Evolutionary conservation across 164 flowering plant species (phyloP), one percentile per base, ranked within the genome.

Genomic region (Kingdonia uniflora): DNA sequence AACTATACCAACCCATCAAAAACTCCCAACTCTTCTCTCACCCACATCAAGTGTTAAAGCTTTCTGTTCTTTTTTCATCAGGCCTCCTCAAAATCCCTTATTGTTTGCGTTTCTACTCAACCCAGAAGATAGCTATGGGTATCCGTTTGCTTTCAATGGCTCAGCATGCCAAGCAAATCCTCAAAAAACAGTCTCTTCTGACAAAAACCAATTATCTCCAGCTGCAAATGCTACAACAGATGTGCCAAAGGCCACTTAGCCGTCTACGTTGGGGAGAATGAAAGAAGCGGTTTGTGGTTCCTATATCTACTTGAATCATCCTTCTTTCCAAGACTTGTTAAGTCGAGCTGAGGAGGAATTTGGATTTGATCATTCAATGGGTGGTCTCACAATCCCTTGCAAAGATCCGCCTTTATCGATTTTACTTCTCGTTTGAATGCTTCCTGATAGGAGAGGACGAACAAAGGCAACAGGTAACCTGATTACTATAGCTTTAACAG

Each of bases 241-340:
- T 37, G 72, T 66, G 2, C 74, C 3, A 73, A 61, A 56, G 77
- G 77, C 1, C 73, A 71, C 42, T 46, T 71, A 42, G 75, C 71
- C 26, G 74, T 75, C 15, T 70, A 72, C 19, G 73, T 70, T 44
- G 75, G 75, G 47, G 73, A 65, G 19, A 1, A 42, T 42, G 33
- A 52, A 14, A 49, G 59, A 63, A 68, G 52, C 49, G 65, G 25
- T 64, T 49, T 57, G 56, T 68, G 13, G 61, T 68, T 13, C 72
- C 75, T 1, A 35, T 68, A 23, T 61, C 72, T 58, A 22, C 60
- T 59, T 71, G 60, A 65, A 62, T 14, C 67, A 71, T 20, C 72
- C 72, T 42, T 35, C 42, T 1, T 71, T 71, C 29, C 64, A 54
- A 22, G 55, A 58, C 22, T 37, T 69, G 61, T 42, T 58, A 19